These are phyloP conservation scores for Hypholoma fasciculare DNA, from an alignment of 768 basidiomycete genomes.

Conservation along the genomic window DNA sequence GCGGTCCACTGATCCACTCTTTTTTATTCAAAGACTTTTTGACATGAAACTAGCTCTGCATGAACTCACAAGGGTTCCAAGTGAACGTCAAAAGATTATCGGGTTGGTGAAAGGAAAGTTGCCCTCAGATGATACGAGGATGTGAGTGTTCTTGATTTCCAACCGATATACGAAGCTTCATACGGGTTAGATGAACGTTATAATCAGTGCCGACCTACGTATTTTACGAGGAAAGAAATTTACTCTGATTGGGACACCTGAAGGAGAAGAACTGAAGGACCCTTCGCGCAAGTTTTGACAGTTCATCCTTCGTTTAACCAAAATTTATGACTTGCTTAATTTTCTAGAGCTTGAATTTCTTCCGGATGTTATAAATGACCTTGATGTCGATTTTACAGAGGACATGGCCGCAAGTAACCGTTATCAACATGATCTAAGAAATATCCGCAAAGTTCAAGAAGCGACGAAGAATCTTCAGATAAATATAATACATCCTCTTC, in stretches of 20 bases:
- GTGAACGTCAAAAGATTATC: conserved; percentile 85
- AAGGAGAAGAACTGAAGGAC: conserved; percentile 85
- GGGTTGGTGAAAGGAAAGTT: conserved; percentile 84
- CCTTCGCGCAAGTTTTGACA: conserved; percentile 48
- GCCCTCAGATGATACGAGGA: conserved; percentile 70
- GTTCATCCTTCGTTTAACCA: background rate
- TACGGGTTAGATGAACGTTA: conserved; percentile 5
- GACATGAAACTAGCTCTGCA: conserved; percentile 75
- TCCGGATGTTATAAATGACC: conserved; percentile 75
- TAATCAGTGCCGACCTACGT: conserved; percentile 54
- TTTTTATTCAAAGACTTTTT: conserved; percentile 57
- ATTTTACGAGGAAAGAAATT: conserved; percentile 70
- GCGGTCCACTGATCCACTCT: background rate
- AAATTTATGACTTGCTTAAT: background rate
- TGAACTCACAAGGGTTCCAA: conserved; percentile 74
- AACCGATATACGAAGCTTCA: background rate
- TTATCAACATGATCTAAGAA: conserved; percentile 77
- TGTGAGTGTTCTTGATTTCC: conserved; percentile 42
- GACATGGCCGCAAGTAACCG: conserved; percentile 54
- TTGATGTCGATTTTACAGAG: conserved; percentile 78
- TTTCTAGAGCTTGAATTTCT: conserved; percentile 58
- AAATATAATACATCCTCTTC: conserved; percentile 74
- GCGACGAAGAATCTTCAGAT: conserved; percentile 62
- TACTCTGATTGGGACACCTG: conserved; percentile 82
- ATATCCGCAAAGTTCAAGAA: conserved; percentile 79